A percentile compares a stretch with the other conserved stretches of the same genome.
Conservation (phyloP, 148 eudicot species). For the Vaccinium corymbosum region DNA sequence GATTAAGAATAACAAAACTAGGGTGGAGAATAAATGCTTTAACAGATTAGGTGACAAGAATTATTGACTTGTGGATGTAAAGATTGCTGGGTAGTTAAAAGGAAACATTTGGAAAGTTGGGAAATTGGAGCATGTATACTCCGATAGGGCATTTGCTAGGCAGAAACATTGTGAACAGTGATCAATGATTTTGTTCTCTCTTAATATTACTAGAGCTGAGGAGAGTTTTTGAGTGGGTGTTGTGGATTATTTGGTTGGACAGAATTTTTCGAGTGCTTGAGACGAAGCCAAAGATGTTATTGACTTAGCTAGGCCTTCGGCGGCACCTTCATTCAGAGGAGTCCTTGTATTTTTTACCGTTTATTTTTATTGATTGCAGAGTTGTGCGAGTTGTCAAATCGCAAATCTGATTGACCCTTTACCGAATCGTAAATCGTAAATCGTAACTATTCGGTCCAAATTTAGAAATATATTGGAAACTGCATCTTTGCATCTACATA, state of each 20-base stretch:
- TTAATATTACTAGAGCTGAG: background rate
- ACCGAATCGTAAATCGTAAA: no score
- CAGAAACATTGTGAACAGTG: background rate
- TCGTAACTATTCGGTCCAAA: no score
- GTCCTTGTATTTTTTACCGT: background rate
- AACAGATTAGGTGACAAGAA: background rate
- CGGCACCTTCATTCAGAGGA: background rate
- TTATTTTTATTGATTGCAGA: background rate
- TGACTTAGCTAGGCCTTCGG: background rate
- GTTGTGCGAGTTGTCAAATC: background rate
- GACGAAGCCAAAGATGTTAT: background rate
- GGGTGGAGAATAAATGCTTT: background rate
- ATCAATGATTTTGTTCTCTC: background rate
- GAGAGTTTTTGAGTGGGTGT: background rate
- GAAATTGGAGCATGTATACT: background rate
- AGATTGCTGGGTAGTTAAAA: background rate
- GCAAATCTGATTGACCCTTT: no score
- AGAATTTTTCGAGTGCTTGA: background rate
- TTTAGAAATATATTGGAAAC: no score
- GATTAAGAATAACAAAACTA: background rate
- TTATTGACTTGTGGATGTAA: background rate
- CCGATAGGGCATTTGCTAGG: background rate
- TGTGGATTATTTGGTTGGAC: background rate
- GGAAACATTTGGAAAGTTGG: background rate
- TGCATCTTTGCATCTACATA: no score